Conservation (phyloP, 257 asterid species). For the Solanum peruvianum region DNA sequence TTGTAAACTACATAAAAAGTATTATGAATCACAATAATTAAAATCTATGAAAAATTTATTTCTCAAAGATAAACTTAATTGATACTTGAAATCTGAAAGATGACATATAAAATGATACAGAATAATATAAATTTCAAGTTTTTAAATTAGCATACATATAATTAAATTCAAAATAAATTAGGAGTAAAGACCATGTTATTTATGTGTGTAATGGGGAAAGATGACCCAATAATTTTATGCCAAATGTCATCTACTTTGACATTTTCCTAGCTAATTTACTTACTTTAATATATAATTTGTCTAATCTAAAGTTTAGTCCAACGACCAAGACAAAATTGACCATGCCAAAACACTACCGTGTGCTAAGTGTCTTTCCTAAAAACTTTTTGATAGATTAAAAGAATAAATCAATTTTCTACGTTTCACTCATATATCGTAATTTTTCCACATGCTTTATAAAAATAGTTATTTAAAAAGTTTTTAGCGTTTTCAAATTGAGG, state of each 20-base stretch:
- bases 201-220: neutral
- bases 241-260: neutral
- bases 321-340: neutral
- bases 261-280: neutral
- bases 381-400: neutral
- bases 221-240: neutral
- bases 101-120: too few relatives aligned
- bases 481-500: neutral
- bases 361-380: neutral
- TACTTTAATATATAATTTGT: neutral
- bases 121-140: neutral
- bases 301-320: neutral
- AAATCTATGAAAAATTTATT: too few relatives aligned
- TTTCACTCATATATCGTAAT: too few relatives aligned
- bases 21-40: too few relatives aligned
- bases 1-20: too few relatives aligned
- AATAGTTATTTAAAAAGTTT: neutral
- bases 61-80: accelerated
- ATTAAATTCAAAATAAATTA: neutral
- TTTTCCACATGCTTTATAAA: neutral
- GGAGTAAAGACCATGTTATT: neutral
- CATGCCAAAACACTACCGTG: neutral
- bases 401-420: neutral
- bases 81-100: accelerated
- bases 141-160: neutral